Evolutionary conservation across 2,329 filamentous ascomycete species (phyloP).

Genomic region (Colletotrichum costaricense): DNA sequence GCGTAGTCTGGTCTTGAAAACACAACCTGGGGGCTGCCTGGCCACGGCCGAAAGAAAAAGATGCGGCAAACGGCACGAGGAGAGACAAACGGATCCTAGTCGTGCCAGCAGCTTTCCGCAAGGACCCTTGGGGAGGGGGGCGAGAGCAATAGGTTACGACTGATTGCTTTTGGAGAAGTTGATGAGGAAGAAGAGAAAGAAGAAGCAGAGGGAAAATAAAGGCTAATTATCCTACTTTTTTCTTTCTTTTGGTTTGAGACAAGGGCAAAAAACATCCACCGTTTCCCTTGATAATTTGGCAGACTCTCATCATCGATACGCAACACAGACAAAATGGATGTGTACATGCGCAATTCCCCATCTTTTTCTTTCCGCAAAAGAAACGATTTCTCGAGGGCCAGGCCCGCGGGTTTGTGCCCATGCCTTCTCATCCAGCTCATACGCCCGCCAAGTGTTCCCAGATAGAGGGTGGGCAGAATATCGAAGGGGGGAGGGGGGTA

Average conservation of each 20-base stretch:
- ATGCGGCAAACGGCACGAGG: background rate
- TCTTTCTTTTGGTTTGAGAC: slow-evolving; percentile 20
- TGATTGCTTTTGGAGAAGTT: slow-evolving; percentile 21
- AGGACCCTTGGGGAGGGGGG: background rate
- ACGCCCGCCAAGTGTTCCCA: slow-evolving; percentile 15
- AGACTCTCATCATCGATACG: slow-evolving; percentile 2
- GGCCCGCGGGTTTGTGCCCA: background rate
- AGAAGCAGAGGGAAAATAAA: background rate
- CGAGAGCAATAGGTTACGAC: background rate
- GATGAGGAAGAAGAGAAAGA: no score
- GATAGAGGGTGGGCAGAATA: background rate
- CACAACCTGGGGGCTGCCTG: background rate
- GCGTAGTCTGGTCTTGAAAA: background rate
- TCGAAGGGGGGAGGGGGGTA: background rate
- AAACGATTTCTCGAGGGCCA: slow-evolving; percentile 22
- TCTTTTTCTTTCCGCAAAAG: slow-evolving; percentile 9
- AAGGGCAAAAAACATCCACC: background rate
- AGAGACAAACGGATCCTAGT: background rate
- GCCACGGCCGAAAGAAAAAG: background rate
- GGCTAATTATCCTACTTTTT: background rate
- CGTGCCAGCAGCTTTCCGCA: no score
- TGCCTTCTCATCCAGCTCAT: background rate
- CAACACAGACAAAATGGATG: background rate
- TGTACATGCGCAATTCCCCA: background rate
- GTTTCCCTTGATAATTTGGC: slow-evolving; percentile 2